Conservation (phyloP, 1,139 yeast species). For the Saccharomyces hybrid region DNA sequence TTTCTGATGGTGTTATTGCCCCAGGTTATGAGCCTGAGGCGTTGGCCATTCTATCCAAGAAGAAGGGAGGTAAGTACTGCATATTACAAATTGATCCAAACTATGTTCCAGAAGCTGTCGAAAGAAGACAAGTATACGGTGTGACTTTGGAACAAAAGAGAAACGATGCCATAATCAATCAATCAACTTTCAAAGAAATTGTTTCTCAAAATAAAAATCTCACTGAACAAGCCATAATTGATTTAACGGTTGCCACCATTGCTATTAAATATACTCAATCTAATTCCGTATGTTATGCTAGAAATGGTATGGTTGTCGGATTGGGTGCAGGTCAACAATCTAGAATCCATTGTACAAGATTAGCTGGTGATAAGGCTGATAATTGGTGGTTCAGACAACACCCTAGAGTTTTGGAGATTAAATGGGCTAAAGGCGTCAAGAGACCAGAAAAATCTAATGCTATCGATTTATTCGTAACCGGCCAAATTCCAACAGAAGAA, state of each 20-base stretch:
- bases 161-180: slow-evolving; percentile 91
- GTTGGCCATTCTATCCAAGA: slow-evolving; percentile 74
- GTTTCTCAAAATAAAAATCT: slow-evolving; percentile 79
- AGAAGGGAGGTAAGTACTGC: slow-evolving; percentile 96
- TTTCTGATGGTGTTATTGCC: slow-evolving; percentile 96
- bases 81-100: slow-evolving; percentile 93
- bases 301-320: slow-evolving; percentile 98
- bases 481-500: slow-evolving; percentile 83
- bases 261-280: slow-evolving; percentile 96
- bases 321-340: slow-evolving; percentile 99
- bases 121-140: slow-evolving; percentile 94
- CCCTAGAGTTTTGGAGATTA: slow-evolving; percentile 82
- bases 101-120: slow-evolving; percentile 71
- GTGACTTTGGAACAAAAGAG: slow-evolving; percentile 92
- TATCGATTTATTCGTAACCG: slow-evolving; percentile 84
- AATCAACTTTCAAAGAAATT: slow-evolving; percentile 81
- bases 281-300: slow-evolving; percentile 95
- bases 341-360: slow-evolving; percentile 96
- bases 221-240: slow-evolving; percentile 87
- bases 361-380: slow-evolving; percentile 98
- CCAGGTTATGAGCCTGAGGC: slow-evolving; percentile 95
- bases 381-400: slow-evolving; percentile 99
- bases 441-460: slow-evolving; percentile 98
- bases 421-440: slow-evolving; percentile 97
- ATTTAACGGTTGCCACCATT: slow-evolving; percentile 92